Conservation (phyloP, 345 rosid species). For the Firmiana major region DNA sequence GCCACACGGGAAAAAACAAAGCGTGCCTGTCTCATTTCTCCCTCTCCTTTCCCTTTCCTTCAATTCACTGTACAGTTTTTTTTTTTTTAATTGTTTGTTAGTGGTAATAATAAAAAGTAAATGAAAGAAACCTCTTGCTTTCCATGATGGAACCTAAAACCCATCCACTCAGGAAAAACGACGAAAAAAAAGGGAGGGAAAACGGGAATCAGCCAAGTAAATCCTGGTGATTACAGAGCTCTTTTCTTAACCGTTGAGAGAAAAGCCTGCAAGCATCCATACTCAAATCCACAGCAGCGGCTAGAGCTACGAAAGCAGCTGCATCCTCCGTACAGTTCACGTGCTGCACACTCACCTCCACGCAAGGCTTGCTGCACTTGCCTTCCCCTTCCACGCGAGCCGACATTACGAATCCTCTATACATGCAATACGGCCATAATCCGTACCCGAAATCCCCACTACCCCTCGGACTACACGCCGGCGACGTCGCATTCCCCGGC, state of each 20-base stretch:
- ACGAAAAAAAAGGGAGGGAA: not conserved
- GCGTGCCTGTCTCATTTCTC: slow-evolving; percentile 36
- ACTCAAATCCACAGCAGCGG: slow-evolving; percentile 87
- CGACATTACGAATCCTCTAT: slow-evolving; percentile 84
- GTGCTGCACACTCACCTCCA: slow-evolving; percentile 90
- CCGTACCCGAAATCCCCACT: slow-evolving; percentile 76
- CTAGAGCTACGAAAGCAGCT: slow-evolving; percentile 85
- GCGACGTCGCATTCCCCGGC: slow-evolving; percentile 42
- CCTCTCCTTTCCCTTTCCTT: no score
- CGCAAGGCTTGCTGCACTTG: slow-evolving; percentile 76
- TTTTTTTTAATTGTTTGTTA: slow-evolving; percentile 9
- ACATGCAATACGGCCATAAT: slow-evolving; percentile 60
- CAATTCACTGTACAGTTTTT: slow-evolving; percentile 20
- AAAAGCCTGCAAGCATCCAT: slow-evolving; percentile 92
- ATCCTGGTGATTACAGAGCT: slow-evolving; percentile 55
- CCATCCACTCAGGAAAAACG: slow-evolving; percentile 4
- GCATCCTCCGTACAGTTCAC: slow-evolving; percentile 92
- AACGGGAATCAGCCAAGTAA: slow-evolving; percentile 24
- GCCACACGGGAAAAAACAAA: slow-evolving; percentile 41
- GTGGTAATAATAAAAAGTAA: slow-evolving; percentile 13
- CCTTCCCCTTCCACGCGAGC: slow-evolving; percentile 85
- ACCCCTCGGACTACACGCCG: slow-evolving; percentile 69
- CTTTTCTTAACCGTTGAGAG: slow-evolving; percentile 82
- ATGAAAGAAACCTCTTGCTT: not conserved
- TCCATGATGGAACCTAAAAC: slow-evolving; percentile 22